A percentile compares a stretch with the other conserved stretches of the same genome.
phyloP scores from a whole-genome alignment of 495 filamentous ascomycete species.

The Penicillium goetzii region DNA sequence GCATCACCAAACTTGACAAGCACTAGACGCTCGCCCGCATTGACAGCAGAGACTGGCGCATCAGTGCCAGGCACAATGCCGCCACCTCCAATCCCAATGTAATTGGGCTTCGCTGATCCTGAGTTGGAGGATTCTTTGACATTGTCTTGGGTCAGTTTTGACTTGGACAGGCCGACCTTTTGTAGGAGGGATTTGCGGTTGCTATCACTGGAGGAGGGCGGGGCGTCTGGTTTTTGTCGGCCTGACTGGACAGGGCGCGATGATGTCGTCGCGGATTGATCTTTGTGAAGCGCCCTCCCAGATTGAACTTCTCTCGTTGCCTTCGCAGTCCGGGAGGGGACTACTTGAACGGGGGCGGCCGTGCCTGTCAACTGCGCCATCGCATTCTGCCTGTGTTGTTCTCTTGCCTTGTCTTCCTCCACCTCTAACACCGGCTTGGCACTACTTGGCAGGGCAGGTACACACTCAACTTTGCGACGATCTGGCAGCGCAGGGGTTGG shows the following conservation, averaged over 20 bases:
- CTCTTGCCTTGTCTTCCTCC: constrained; percentile 49
- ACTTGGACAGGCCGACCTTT: constrained; percentile 27
- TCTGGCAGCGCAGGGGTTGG: constrained; percentile 36
- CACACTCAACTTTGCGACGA: constrained; percentile 14
- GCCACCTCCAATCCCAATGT: constrained; percentile 44
- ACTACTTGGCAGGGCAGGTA: constrained; percentile 12
- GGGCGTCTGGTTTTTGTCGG: not conserved
- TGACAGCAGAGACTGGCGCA: constrained; percentile 82
- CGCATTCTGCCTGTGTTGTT: constrained; percentile 41
- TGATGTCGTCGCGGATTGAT: not conserved
- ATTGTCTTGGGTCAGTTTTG: constrained; percentile 9
- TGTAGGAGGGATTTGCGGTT: constrained; percentile 33
- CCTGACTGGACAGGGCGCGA: not conserved
- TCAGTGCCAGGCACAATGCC: constrained; percentile 68
- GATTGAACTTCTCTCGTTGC: constrained; percentile 17
- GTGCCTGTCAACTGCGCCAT: constrained; percentile 44
- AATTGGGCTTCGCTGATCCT: constrained; percentile 11
- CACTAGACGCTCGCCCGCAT: constrained; percentile 75
- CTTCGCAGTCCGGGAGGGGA: constrained; percentile 15
- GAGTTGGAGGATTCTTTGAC: constrained; percentile 22
- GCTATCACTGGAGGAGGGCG: constrained; percentile 5
- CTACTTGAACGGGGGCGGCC: constrained; percentile 22
- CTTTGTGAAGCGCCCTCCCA: constrained; percentile 6
- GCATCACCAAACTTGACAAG: constrained; percentile 67
- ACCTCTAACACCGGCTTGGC: constrained; percentile 10